Percentiles rank a stretch among this genome's conserved stretches.
Evolutionary conservation across 805 yeast genomes (phyloP).

Genomic region (Peterozyma xylosa): DNA sequence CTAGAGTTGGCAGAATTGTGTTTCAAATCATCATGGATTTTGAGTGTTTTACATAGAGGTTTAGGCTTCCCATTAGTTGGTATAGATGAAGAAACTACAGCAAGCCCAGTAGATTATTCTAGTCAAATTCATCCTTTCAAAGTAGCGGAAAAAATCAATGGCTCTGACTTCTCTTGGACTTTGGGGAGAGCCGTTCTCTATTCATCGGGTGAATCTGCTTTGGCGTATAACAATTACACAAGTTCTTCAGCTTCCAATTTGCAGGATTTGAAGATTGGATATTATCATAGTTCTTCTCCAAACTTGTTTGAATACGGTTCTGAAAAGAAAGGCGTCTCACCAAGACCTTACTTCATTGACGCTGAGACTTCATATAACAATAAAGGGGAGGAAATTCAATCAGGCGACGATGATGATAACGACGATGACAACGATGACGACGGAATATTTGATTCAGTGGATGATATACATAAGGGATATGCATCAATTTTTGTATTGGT

Average conservation of each 20-base stretch:
- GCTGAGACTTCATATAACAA: conserved; percentile 12
- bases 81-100: conserved; percentile 18
- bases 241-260: neutral
- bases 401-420: conserved; percentile 22
- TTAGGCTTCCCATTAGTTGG: conserved; percentile 48
- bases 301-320: conserved; percentile 45
- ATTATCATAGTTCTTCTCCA: conserved; percentile 38
- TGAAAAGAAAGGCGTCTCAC: conserved; percentile 31
- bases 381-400: conserved; percentile 7
- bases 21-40: conserved; percentile 54
- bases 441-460: neutral
- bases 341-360: conserved; percentile 34
- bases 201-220: conserved; percentile 45
- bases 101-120: conserved; percentile 19
- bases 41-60: conserved; percentile 51
- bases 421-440: conserved; percentile 20
- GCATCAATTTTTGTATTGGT: neutral
- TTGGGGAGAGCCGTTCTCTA: conserved; percentile 68
- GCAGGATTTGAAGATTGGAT: conserved; percentile 30
- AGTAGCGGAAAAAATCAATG: conserved; percentile 73
- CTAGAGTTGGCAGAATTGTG: conserved; percentile 47
- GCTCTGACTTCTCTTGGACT: conserved; percentile 92
- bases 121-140: conserved; percentile 60
- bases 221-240: conserved; percentile 28
- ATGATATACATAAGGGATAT: neutral